Evolutionary conservation across 2,329 filamentous ascomycete genomes (phyloP).

Genomic region (Colletotrichum zoysiae): DNA sequence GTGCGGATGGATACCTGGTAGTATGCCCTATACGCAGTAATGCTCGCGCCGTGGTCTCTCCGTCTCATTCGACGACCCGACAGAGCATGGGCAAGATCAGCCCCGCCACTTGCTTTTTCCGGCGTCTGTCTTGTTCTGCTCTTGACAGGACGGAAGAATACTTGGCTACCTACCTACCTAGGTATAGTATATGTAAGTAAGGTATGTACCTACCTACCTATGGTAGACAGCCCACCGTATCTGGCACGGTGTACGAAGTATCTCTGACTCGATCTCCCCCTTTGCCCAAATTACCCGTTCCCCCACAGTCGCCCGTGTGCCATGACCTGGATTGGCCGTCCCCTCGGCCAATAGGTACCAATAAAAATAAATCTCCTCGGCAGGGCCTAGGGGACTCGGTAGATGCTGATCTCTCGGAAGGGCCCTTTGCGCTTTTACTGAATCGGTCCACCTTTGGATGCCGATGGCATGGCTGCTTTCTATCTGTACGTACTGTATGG

Average conservation of each 20-base stretch:
- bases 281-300: slow-evolving; percentile 9
- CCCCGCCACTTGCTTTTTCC: slow-evolving; percentile 7
- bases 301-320: slow-evolving; percentile 32
- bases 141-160: background rate
- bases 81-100: slow-evolving; percentile 14
- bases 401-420: slow-evolving; percentile 38
- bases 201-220: too few relatives aligned
- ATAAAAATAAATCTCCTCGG: slow-evolving; percentile 37
- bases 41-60: slow-evolving; percentile 3
- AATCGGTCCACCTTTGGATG: slow-evolving; percentile 28
- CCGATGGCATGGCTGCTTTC: slow-evolving; percentile 1
- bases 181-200: too few relatives aligned
- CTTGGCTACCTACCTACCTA: too few relatives aligned
- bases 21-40: background rate
- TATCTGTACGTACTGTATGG: too few relatives aligned
- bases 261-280: background rate
- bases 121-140: background rate
- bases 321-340: slow-evolving; percentile 21
- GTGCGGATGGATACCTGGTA: background rate
- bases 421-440: slow-evolving; percentile 26
- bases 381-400: slow-evolving; percentile 31
- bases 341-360: slow-evolving; percentile 30
- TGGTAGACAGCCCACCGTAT: background rate
- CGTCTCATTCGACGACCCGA: background rate
- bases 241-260: background rate